Base-by-base conservation (phyloP, 768 basidiomycete species). In the Kwoniella dejecticola region DNA sequence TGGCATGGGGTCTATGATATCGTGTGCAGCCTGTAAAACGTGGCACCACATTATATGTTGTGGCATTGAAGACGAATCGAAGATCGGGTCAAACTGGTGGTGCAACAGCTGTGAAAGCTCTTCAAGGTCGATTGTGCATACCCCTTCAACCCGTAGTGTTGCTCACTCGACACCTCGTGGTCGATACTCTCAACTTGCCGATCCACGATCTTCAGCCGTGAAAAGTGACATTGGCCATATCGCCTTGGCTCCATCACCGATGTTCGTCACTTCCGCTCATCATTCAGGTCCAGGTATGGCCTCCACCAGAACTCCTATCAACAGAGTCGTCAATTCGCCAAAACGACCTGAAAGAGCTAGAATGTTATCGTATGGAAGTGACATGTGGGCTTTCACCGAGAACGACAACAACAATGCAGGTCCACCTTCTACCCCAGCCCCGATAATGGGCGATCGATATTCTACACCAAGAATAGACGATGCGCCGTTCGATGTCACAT, bases 401-500 rank as follows among this genome's bases (percentile, higher is more conserved):
- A 62, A 68, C 40, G 66, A 70, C 33, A 62, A 68, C 31, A 62
- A 65, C 3, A n/a, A n/a, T n/a, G n/a, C n/a, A n/a, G 55, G 52
- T 8, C 68, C 63, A n/a, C 71, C 71, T 12, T 68, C 73, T 7
- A 75, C 73, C 10, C 73, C 74, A 12, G 71, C 64, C 8, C 71
- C 67, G 1, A 46, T 49, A n/a, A 31, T 62, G 23, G 23, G 59
- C 27, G 63, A 69, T 50, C 48, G 67, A 24, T 69, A 63, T 46
- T 71, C 74, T 11, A 75, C 74, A 1, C 74, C 74, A 21, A 44
- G 69, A 15, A 65, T 70, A 24, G 74, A 75, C n/a, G 71, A 75
- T 41, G 49, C 55, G 10, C 68, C 71, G 1, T 75, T 75, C 46
- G 74, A 75, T 46, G 74, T 75, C 21, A 70, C 69, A 4, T 72